Percentiles rank a stretch among this genome's conserved stretches.
These are phyloP conservation scores for Sequoiadendron giganteum DNA, from an alignment of 75 land plant species.

Conservation along the genomic window DNA sequence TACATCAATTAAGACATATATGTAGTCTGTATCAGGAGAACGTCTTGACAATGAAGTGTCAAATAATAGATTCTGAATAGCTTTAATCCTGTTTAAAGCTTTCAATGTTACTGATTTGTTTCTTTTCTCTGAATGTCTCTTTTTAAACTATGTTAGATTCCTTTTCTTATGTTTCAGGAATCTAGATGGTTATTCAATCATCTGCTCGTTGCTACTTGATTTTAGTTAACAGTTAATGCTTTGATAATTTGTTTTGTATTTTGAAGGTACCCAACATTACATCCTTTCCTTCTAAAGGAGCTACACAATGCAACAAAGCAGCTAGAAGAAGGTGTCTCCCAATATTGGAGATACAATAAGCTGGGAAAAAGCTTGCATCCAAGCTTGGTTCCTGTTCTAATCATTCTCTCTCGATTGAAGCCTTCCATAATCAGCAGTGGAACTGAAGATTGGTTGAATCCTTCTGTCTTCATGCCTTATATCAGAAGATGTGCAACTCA, in stretches of 20 bases:
- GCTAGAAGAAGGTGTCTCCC: conserved; percentile 36
- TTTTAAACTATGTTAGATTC: not conserved
- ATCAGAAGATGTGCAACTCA: conserved; percentile 83
- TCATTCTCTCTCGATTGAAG: conserved; percentile 91
- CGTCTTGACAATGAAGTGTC: not conserved
- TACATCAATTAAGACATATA: not conserved
- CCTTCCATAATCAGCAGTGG: conserved; percentile 76
- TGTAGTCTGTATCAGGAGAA: not conserved
- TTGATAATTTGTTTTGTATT: not conserved
- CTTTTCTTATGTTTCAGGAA: not conserved
- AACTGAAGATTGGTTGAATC: conserved; percentile 73
- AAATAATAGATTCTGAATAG: not conserved
- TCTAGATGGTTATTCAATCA: not conserved
- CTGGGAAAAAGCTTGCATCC: conserved; percentile 82
- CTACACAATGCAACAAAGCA: conserved; percentile 71
- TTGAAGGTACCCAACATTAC: conserved; percentile 86
- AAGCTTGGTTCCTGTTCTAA: conserved; percentile 91
- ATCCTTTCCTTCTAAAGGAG: conserved; percentile 80
- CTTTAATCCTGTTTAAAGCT: not conserved
- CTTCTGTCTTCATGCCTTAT: conserved; percentile 76
- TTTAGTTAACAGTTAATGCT: not conserved
- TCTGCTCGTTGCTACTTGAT: not conserved
- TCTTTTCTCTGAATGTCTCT: not conserved
- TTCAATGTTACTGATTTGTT: not conserved
- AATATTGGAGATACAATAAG: conserved; percentile 25